Evolutionary conservation across 2,329 filamentous ascomycete genomes (phyloP), one percentile per base, ranked within the genome.

Genomic region (Fusarium humuli): DNA sequence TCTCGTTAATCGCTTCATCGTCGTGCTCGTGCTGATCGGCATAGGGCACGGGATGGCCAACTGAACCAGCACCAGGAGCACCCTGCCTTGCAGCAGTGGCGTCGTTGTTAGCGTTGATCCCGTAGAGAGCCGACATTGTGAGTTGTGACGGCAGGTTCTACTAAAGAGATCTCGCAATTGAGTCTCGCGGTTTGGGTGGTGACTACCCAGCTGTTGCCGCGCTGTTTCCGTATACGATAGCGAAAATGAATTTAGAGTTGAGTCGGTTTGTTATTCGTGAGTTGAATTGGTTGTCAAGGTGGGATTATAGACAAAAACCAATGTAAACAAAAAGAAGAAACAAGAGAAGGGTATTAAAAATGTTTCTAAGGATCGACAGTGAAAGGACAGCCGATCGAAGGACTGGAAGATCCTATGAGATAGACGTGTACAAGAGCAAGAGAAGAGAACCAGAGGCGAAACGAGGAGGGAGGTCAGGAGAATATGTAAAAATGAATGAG

Each of bases 91-190:
- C 82, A 13, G 83, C 81, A 27, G 85, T 85, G 70, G 78, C 80
- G 74, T 87, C 85, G 74, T 86, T 83, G 73, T 83, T 85, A 73
- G 79, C 81, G 69, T 77, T 79, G 20, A 76, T 69, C 50, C 70
- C 74, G 30, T 63, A 64, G 50, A 67, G 40, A 52, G 68, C 56
- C 54, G 74, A 65, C 74, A 76, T 76, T 59, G 40, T 73, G 62
- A 66, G 45, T 60, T 66, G 50, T 23, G 46, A 57, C 41, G 27
- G 57, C n/a, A 47, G 55, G 45, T 49, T 63, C 62, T 66, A 67
- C 48, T 56, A 20, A 30, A 49, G 47, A 48, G 54, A 49, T 65
- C 34, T 75, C 66, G 72, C 69, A 68, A 68, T 70, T 63, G 58
- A 53, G 54, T 49, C 41, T 61, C 61, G 42, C 32, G 29, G 23